These are phyloP conservation scores for Suhomyces taliae DNA, from an alignment of 1,139 yeast genomes.

Conservation along the genomic window DNA sequence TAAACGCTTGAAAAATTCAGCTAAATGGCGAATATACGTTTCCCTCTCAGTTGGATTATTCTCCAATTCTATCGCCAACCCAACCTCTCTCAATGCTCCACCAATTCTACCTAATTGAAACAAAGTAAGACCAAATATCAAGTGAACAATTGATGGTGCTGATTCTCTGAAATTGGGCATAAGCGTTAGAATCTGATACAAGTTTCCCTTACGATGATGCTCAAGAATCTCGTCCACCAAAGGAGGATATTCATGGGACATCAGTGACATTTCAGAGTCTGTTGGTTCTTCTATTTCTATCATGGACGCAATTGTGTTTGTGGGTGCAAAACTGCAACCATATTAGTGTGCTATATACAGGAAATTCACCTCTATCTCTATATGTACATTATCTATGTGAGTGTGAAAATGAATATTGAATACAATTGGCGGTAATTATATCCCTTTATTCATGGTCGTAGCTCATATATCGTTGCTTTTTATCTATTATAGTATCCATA, in stretches of 20 bases:
- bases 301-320: constrained; percentile 1
- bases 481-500: too few relatives aligned
- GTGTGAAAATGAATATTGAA: too few relatives aligned
- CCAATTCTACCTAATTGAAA: constrained; percentile 26
- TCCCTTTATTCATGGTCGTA: too few relatives aligned
- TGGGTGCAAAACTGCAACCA: constrained; percentile 2
- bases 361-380: neutral
- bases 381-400: too few relatives aligned
- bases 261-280: neutral
- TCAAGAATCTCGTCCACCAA: neutral
- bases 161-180: constrained; percentile 11
- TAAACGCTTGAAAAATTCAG: constrained; percentile 18
- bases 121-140: constrained; percentile 23
- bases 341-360: neutral
- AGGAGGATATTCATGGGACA: neutral
- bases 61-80: constrained; percentile 29
- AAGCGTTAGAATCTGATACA: constrained; percentile 16
- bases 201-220: constrained; percentile 14
- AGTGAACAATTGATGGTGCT: constrained; percentile 11
- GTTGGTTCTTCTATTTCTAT: neutral
- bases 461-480: too few relatives aligned
- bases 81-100: constrained; percentile 28
- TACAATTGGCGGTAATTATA: too few relatives aligned
- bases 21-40: constrained; percentile 18
- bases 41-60: constrained; percentile 16